Evolutionary conservation across 345 rosid genomes (phyloP), one percentile per base, ranked within the genome.

Genomic region (Citrus reticulata): DNA sequence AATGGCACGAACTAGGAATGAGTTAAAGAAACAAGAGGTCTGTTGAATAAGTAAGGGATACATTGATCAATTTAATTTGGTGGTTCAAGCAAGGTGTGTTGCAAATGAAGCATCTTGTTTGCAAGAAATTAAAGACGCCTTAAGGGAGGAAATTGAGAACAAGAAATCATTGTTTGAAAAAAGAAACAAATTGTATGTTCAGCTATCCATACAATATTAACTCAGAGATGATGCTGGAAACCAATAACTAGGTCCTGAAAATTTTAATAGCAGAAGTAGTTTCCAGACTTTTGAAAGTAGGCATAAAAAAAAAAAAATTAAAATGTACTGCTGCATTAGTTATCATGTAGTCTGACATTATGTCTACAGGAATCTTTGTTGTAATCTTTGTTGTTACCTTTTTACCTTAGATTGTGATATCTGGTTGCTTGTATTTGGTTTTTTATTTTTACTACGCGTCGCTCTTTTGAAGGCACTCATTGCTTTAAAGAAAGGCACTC

Each of bases 401-500:
- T 46, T 64, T 2, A 30, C 69, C 16, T 37, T 20, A 39, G 63
- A 29, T 58, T 75, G 16, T 59, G 49, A 37, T 71, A 34, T 61
- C 40, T 16, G 25, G 16, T 8, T 46, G 27, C 19, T 65, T 14
- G 30, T 60, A 30, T 62, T 65, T 75, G 5, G 27, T 64, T 34
- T 60, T 39, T 69, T 3, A 51, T 77, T 72, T 66, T 54, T 68
- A 68, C 76, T 40, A 35, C 68, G 70, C 55, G n/a, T 24, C 42
- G 9, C 20, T 40, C 46, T 76, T 82, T 76, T 89, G 86, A 85
- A 96, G 99, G 97, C 97, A 88, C 89, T 96, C 74, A 68, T 85
- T 79, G 72, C 89, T 80, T 85, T 96, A 86, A 94, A 94, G 73
- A 96, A 93, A 79, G 99, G 98, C 59, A 78, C 91, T 80, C 97